Conservation (phyloP, 163 green algal species). For the Scenedesmus sp. region DNA sequence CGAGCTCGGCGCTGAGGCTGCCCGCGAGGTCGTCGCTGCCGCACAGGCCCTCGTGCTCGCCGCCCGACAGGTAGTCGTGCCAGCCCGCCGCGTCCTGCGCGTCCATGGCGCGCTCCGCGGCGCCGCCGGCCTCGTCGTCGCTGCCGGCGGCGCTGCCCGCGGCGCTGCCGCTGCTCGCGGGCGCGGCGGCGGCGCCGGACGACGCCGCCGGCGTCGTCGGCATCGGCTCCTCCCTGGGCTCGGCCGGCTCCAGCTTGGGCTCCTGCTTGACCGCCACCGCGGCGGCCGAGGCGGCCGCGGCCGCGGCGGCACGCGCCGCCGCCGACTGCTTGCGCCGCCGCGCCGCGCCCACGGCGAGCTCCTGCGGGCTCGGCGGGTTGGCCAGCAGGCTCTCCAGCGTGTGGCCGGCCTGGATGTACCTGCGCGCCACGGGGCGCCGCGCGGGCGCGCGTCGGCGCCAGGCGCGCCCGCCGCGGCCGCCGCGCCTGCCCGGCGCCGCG, state of each 20-base stretch:
- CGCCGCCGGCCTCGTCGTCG: not conserved
- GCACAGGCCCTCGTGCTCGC: not conserved
- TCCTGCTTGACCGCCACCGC: not conserved
- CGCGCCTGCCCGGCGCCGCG: no score
- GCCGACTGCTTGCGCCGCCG: not conserved
- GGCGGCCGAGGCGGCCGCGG: not conserved
- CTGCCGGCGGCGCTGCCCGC: not conserved
- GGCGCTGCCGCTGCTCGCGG: conserved; percentile 5
- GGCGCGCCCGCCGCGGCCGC: no score
- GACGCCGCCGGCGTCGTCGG: not conserved
- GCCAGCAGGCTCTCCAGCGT: conserved; percentile 24
- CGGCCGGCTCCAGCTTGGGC: no score
- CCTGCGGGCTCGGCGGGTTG: conserved; percentile 1
- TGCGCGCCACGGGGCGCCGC: no score
- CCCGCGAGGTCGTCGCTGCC: not conserved
- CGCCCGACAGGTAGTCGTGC: not conserved
- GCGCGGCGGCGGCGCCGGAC: conserved; percentile 6
- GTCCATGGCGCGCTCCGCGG: not conserved
- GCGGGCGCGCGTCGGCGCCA: no score
- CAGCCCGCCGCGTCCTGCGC: not conserved
- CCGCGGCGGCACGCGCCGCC: not conserved
- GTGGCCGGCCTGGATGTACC: conserved; percentile 29
- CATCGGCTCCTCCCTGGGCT: not conserved
- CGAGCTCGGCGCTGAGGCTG: conserved; percentile 7
- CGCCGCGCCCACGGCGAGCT: conserved; percentile 18